Conservation (phyloP, 257 asterid genomes). For the Scutellaria barbata region DNA sequence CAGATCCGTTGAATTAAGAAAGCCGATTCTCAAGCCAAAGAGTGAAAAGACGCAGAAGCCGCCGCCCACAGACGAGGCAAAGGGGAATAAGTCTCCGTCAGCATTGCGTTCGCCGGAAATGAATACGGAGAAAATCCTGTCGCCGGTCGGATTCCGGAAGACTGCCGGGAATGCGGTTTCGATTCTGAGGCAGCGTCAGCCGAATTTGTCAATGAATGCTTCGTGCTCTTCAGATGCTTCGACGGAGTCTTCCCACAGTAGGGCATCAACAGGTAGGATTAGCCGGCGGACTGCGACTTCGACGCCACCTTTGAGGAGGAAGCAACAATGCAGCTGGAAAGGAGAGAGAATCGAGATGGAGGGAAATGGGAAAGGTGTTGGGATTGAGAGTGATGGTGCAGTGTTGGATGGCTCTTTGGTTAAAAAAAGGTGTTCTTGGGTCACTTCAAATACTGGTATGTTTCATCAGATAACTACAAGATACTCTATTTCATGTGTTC, state of each 20-base stretch:
- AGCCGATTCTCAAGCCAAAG: conserved; percentile 56
- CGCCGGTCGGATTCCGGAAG: conserved; percentile 54
- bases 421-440: conserved; percentile 96
- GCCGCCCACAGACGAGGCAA: conserved; percentile 42
- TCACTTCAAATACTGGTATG: conserved; percentile 87
- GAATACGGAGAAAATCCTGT: conserved; percentile 40
- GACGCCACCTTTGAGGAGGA: conserved; percentile 42
- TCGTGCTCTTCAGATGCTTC: conserved; percentile 97
- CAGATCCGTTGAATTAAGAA: conserved; percentile 67
- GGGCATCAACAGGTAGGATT: conserved; percentile 86
- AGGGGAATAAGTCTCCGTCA: conserved; percentile 56
- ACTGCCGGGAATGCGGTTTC: conserved; percentile 53
- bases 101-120: conserved; percentile 41
- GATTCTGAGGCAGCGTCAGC: conserved; percentile 64
- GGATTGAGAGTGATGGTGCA: conserved; percentile 53
- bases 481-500: conserved; percentile 6
- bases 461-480: conserved; percentile 9
- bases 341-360: conserved; percentile 52
- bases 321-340: conserved; percentile 56
- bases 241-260: conserved; percentile 83
- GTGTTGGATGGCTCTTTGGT: conserved; percentile 44
- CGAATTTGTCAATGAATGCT: conserved; percentile 69
- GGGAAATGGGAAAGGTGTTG: conserved; percentile 44
- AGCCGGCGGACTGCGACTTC: conserved; percentile 49
- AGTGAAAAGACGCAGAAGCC: conserved; percentile 42